Percentiles rank a stretch among this genome's conserved stretches.
Conservation (phyloP, 2,329 filamentous ascomycete genomes). For the Penicillium sp. region DNA sequence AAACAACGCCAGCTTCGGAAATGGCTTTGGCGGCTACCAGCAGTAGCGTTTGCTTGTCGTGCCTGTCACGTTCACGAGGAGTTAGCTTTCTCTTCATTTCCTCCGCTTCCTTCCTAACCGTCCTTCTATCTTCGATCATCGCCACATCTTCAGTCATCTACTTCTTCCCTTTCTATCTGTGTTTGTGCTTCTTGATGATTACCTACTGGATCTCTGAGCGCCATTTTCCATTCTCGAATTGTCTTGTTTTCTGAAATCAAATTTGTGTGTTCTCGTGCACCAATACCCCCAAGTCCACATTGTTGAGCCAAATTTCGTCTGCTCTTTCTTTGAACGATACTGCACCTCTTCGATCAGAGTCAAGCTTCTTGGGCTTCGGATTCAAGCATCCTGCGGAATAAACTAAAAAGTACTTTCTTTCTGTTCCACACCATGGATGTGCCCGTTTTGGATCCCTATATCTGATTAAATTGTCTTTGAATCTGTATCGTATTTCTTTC, state of each 20-base stretch:
- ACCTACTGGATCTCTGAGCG: slow-evolving; percentile 47
- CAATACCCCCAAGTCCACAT: slow-evolving; percentile 49
- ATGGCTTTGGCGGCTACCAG: slow-evolving; percentile 66
- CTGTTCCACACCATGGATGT: slow-evolving; percentile 29
- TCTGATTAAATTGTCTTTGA: slow-evolving; percentile 27
- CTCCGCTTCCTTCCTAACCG: slow-evolving; percentile 24
- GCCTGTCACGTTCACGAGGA: slow-evolving; percentile 23
- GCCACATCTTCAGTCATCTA: slow-evolving; percentile 24
- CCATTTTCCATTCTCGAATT: slow-evolving; percentile 39
- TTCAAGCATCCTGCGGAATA: slow-evolving; percentile 37
- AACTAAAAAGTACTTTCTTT: slow-evolving; percentile 42
- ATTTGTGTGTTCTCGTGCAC: slow-evolving; percentile 47
- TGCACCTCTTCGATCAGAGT: slow-evolving; percentile 36
- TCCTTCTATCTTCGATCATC: slow-evolving; percentile 28
- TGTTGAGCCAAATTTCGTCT: slow-evolving; percentile 40
- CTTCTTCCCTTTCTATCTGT: slow-evolving; percentile 24
- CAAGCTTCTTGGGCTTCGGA: slow-evolving; percentile 39
- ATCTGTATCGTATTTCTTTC: slow-evolving; percentile 31
- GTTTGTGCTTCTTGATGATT: slow-evolving; percentile 32
- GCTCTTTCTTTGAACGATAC: slow-evolving; percentile 36
- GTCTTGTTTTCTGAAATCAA: slow-evolving; percentile 47
- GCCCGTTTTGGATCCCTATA: slow-evolving; percentile 26
- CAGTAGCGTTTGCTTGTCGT: slow-evolving; percentile 47
- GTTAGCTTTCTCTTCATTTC: slow-evolving; percentile 21
- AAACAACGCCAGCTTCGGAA: slow-evolving; percentile 54